A percentile compares a stretch with the other conserved stretches of the same genome.
These are phyloP conservation scores for Fragosphaeria purpurea DNA, from an alignment of 2,329 filamentous ascomycete genomes.

Conservation along the genomic window DNA sequence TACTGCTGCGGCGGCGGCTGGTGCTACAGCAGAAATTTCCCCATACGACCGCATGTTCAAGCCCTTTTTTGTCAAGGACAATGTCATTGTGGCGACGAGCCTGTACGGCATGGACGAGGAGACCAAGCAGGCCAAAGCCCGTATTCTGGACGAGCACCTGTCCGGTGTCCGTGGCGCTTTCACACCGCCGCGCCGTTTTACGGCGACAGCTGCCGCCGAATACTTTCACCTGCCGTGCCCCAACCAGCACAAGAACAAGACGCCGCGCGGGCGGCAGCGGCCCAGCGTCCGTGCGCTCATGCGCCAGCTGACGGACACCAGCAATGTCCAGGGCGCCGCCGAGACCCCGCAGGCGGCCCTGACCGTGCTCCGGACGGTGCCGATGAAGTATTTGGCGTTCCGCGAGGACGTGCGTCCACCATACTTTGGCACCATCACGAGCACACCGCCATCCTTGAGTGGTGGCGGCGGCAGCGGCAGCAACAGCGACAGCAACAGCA, in stretches of 20 bases:
- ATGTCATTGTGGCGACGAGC: constrained; percentile 59
- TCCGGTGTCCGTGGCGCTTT: constrained; percentile 36
- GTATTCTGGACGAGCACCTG: constrained; percentile 43
- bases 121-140: constrained; percentile 40
- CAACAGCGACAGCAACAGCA: no score
- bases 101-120: constrained; percentile 49
- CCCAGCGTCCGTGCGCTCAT: constrained; percentile 53
- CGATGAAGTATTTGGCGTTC: constrained; percentile 54
- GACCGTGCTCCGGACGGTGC: constrained; percentile 39
- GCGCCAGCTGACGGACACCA: constrained; percentile 22
- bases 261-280: constrained; percentile 16
- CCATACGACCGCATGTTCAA: constrained; percentile 65
- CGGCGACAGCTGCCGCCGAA: constrained; percentile 24
- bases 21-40: constrained; percentile 20
- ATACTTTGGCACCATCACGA: constrained; percentile 65
- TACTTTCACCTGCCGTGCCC: constrained; percentile 34
- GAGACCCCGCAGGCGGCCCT: constrained; percentile 30
- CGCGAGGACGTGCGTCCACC: constrained; percentile 56
- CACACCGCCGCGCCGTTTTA: constrained; percentile 26
- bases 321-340: constrained; percentile 27
- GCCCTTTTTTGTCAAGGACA: constrained; percentile 67
- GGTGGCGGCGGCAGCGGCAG: no score
- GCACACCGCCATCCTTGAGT: constrained; percentile 33
- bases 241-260: constrained; percentile 9
- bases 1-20: background rate